Base-by-base conservation (phyloP, 2,329 filamentous ascomycete genomes). In the Fusarium pseudonygamai region DNA sequence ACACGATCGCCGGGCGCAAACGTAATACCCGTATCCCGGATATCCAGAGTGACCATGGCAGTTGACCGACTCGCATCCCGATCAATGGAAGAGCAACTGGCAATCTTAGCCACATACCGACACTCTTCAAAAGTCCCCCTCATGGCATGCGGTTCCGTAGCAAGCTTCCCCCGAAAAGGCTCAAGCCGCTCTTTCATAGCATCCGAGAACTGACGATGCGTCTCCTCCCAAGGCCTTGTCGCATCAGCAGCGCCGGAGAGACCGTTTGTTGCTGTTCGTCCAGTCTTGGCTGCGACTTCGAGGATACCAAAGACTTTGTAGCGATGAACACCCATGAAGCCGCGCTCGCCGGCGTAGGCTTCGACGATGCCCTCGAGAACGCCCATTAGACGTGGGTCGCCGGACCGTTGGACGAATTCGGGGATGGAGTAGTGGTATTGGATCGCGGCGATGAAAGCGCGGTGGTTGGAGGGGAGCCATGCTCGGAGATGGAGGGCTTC, bases 231-330 rank as follows among this genome's bases (percentile, higher is more conserved):
- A 3, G 74, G 74, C 2, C 74, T 61, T 1, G 55, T 40, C 0
- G 81, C 80, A 57, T 85, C 83, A 5, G 80, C 80, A 8, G 82
- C 82, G 0, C 86, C 87, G 4, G 86, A 87, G 20, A 83, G 80
- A 5, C 87, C 87, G 58, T 88, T 88, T 0, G 87, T 88, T 66
- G 84, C 87, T 1, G 86, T 85, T 8, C 87, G 82, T 6, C 87
- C 87, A 1, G 85, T 87, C 76, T 89, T 88, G 45, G 83, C 84
- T 3, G 87, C 87, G 20, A 88, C 84, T 64, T 88, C 87, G 0
- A 88, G 83, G 34, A 89, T 86, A 3, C 87, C 87, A 69, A 87
- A 89, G 9, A 89, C 87, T 73, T 89, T 89, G 76, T 88, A 88
- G n/a, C 87, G 80, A 72, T 89, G 87, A 0, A 84, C 85, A 10